A percentile compares a stretch with the other conserved stretches of the same genome.
phyloP scores from a whole-genome alignment of 2,329 filamentous ascomycete genomes.

The Elsinoe arachidis region DNA sequence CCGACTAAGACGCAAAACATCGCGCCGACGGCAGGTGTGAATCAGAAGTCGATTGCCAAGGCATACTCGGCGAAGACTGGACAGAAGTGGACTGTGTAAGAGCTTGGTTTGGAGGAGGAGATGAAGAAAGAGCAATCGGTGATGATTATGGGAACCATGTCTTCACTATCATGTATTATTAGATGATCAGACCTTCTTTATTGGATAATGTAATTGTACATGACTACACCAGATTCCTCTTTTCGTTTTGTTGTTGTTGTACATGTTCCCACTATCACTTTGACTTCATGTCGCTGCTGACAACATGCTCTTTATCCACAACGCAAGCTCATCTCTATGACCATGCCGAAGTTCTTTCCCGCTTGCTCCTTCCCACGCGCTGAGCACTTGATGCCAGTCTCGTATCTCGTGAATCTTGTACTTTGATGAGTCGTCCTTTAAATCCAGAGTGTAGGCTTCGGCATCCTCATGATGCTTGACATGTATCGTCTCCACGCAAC shows the following conservation, averaged over 20 bases:
- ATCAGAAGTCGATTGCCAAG: background rate
- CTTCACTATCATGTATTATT: too few species aligned
- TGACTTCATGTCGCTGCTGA: background rate
- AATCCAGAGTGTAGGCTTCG: slow-evolving; percentile 6
- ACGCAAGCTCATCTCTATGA: background rate
- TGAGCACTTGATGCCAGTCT: background rate
- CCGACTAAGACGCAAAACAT: background rate
- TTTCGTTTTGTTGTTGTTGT: too few species aligned
- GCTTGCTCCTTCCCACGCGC: background rate
- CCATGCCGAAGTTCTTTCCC: background rate
- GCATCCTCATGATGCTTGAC: slow-evolving; percentile 15
- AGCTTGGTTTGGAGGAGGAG: background rate
- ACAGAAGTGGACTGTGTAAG: background rate
- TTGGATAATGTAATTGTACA: too few species aligned
- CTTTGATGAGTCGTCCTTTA: background rate
- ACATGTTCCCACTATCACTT: too few species aligned
- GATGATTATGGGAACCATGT: background rate
- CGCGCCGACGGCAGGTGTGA: background rate
- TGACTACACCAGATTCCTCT: too few species aligned
- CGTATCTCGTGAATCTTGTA: slow-evolving; percentile 1
- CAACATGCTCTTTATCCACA: background rate
- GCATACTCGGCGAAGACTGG: slow-evolving; percentile 1
- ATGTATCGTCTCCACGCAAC: background rate
- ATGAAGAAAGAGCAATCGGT: background rate
- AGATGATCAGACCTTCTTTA: too few species aligned